Evolutionary conservation across 2,329 filamentous ascomycete species (phyloP).

Genomic region (Aspergillus brunneoviolaceus): DNA sequence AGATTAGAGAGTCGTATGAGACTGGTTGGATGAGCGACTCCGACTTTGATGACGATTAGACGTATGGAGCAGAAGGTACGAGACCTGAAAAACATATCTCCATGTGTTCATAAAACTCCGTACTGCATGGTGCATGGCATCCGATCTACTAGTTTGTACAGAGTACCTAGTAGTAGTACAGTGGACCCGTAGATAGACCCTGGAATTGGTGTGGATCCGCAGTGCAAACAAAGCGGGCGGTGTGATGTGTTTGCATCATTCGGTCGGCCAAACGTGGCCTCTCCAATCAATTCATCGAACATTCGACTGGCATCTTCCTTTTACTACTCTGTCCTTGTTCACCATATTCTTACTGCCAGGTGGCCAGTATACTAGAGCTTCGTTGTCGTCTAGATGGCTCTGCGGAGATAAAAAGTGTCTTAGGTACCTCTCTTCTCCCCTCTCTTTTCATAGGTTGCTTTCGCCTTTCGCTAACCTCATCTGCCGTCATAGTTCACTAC

Average conservation of each 20-base stretch:
- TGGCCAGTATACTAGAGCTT: conserved; percentile 30
- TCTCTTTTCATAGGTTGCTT: neutral
- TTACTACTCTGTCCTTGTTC: conserved; percentile 10
- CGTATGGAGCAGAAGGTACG: neutral
- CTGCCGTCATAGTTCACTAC: neutral
- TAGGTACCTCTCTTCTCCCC: neutral
- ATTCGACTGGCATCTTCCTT: conserved; percentile 11
- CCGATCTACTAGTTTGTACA: too few species aligned
- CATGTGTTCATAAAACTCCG: neutral
- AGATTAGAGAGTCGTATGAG: conserved; percentile 83
- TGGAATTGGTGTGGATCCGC: conserved; percentile 5
- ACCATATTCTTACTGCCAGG: conserved; percentile 29
- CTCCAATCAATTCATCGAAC: conserved; percentile 10
- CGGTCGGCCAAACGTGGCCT: conserved; percentile 25
- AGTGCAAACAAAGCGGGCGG: conserved; percentile 19
- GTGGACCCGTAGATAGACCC: neutral
- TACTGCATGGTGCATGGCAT: neutral
- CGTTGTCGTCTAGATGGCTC: conserved; percentile 30
- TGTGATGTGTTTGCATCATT: conserved; percentile 12
- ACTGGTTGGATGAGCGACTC: conserved; percentile 78
- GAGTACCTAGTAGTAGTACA: too few species aligned
- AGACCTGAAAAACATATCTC: neutral
- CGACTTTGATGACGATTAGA: conserved; percentile 45
- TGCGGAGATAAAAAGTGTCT: conserved; percentile 13
- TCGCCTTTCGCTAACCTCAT: neutral